Evolutionary conservation across 495 filamentous ascomycete genomes (phyloP).

Genomic region (Xylaria longipes): DNA sequence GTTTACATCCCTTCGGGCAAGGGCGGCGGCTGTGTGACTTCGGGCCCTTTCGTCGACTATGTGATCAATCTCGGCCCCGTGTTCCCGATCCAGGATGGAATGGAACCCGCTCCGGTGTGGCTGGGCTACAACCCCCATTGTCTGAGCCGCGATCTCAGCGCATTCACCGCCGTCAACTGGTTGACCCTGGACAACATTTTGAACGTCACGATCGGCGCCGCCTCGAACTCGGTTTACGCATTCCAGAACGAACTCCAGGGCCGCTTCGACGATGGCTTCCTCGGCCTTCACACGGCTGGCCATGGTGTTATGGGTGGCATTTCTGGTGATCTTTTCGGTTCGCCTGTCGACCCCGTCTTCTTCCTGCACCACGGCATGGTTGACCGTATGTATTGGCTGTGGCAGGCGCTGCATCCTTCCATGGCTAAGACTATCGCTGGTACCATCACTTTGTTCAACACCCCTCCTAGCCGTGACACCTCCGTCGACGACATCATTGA

Average conservation of each 20-base stretch:
- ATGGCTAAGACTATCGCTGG: conserved; percentile 53
- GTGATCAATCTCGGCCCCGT: conserved; percentile 61
- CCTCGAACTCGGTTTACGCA: conserved; percentile 51
- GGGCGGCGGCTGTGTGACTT: conserved; percentile 69
- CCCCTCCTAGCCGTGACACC: conserved; percentile 45
- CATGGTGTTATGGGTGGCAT: conserved; percentile 71
- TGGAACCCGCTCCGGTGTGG: conserved; percentile 26
- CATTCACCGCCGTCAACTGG: conserved; percentile 43
- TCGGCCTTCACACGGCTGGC: conserved; percentile 68
- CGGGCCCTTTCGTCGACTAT: conserved; percentile 64
- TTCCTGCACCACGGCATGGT: conserved; percentile 72
- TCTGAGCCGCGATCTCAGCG: conserved; percentile 68
- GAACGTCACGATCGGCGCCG: conserved; percentile 47
- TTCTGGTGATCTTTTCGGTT: conserved; percentile 64
- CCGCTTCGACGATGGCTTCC: conserved; percentile 51
- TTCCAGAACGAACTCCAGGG: conserved; percentile 62
- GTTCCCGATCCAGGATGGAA: conserved; percentile 32
- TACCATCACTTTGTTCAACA: conserved; percentile 64
- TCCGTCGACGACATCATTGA: conserved; percentile 52
- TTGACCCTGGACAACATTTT: conserved; percentile 45
- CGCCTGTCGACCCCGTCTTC: conserved; percentile 71
- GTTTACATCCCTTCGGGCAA: conserved; percentile 53
- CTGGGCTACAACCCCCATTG: conserved; percentile 66
- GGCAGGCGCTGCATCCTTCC: conserved; percentile 65
- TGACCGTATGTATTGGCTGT: conserved; percentile 73